Evolutionary conservation across 306 rosid species (phyloP).

Genomic region (Inga laurina): DNA sequence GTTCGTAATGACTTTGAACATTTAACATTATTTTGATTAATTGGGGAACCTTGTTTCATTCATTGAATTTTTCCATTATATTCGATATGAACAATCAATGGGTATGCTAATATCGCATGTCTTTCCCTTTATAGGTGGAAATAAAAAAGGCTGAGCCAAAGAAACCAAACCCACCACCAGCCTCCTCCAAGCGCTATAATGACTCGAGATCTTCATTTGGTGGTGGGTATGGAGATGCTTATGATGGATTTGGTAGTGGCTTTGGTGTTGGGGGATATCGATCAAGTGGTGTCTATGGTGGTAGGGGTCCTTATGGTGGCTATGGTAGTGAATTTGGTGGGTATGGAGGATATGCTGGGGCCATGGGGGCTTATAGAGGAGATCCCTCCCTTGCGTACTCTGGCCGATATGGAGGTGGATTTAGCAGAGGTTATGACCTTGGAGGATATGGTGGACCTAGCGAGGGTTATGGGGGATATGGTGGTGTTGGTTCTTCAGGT

Average conservation of each 20-base stretch:
- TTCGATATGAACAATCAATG: neutral
- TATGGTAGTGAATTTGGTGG: conserved; percentile 89
- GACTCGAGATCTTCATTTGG: conserved; percentile 74
- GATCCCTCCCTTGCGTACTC: conserved; percentile 79
- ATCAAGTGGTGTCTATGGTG: conserved; percentile 62
- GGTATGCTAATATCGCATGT: neutral
- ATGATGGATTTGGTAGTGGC: conserved; percentile 78
- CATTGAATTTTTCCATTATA: neutral
- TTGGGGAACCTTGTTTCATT: neutral
- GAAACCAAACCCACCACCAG: conserved; percentile 73
- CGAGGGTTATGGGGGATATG: conserved; percentile 77
- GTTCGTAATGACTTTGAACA: neutral
- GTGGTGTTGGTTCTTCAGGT: conserved; percentile 56
- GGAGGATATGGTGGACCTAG: conserved; percentile 86
- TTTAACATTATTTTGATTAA: neutral
- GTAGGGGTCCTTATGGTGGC: conserved; percentile 59
- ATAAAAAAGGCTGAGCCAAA: conserved; percentile 98
- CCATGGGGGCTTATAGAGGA: conserved; percentile 82
- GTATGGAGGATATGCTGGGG: conserved; percentile 77
- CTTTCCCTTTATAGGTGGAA: conserved; percentile 71
- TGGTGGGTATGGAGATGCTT: conserved; percentile 75
- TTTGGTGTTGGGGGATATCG: conserved; percentile 74
- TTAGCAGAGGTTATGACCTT: conserved; percentile 82
- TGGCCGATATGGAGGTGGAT: conserved; percentile 81
- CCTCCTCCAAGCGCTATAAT: conserved; percentile 78